phyloP scores from a whole-genome alignment of 768 basidiomycete genomes.

The Lactarius hengduanensis region DNA sequence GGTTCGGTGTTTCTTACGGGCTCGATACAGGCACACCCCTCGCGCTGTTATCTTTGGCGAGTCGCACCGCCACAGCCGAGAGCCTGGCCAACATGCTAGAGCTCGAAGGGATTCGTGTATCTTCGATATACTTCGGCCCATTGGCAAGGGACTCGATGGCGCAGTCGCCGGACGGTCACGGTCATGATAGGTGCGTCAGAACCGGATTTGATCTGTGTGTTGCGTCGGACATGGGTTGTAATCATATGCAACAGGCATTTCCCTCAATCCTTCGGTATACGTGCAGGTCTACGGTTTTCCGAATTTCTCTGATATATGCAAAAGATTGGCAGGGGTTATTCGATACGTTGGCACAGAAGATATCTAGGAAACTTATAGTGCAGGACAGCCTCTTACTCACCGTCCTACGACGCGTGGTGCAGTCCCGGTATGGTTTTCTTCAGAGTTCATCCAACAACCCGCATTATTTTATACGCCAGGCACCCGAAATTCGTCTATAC shows the following conservation, averaged over 20 bases:
- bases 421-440: slow-evolving; percentile 23
- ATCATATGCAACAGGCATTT: not conserved
- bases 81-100: slow-evolving; percentile 18
- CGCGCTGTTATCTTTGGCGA: slow-evolving; percentile 6
- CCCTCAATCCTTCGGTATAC: slow-evolving; percentile 17
- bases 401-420: slow-evolving; percentile 19
- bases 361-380: slow-evolving; percentile 21
- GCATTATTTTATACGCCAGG: slow-evolving; percentile 10
- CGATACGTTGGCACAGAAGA: slow-evolving; percentile 4
- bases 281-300: not conserved
- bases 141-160: not conserved
- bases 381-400: slow-evolving; percentile 14
- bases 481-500: slow-evolving; percentile 28
- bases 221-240: not conserved
- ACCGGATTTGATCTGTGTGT: not conserved
- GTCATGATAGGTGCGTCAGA: slow-evolving; percentile 6
- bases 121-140: slow-evolving; percentile 20
- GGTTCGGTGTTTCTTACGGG: not conserved
- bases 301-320: slow-evolving; percentile 11
- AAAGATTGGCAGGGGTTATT: slow-evolving; percentile 21
- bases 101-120: slow-evolving; percentile 18
- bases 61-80: slow-evolving; percentile 16
- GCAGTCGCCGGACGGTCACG: not conserved
- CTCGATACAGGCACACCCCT: slow-evolving; percentile 15
- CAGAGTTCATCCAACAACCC: not conserved